phyloP scores from a whole-genome alignment of 2,329 filamentous ascomycete genomes.

The Talaromyces funiculosus region DNA sequence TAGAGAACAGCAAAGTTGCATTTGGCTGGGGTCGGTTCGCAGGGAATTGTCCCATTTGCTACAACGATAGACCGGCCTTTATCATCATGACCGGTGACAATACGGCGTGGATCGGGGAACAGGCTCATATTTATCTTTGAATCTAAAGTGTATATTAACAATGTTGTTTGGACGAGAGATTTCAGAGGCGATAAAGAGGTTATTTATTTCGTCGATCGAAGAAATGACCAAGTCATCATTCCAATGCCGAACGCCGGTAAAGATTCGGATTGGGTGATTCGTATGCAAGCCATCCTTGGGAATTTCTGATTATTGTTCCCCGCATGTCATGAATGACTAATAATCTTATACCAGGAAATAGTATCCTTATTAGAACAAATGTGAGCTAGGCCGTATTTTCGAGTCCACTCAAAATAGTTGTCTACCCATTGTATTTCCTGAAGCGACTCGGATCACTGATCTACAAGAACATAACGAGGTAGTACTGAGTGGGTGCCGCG shows the following conservation, averaged over 20 bases:
- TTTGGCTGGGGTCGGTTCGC: neutral
- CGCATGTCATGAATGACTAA: neutral
- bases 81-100: conserved; percentile 9
- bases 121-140: conserved; percentile 1
- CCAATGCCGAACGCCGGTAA: neutral
- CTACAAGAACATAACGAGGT: too few relatives aligned
- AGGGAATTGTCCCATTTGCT: neutral
- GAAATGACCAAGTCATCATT: neutral
- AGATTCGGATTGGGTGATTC: neutral
- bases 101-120: conserved; percentile 6
- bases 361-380: too few relatives aligned
- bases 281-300: neutral
- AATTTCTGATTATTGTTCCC: neutral
- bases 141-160: too few relatives aligned
- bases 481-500: too few relatives aligned
- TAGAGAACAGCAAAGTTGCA: conserved; percentile 8
- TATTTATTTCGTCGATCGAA: neutral
- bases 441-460: too few relatives aligned
- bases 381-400: too few relatives aligned
- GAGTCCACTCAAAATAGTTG: too few relatives aligned
- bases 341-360: too few relatives aligned
- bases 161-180: too few relatives aligned
- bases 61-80: conserved; percentile 1
- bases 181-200: neutral
- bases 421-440: too few relatives aligned